Evolutionary conservation across 768 basidiomycete genomes (phyloP).

Genomic region (Chalciporus piperatus): DNA sequence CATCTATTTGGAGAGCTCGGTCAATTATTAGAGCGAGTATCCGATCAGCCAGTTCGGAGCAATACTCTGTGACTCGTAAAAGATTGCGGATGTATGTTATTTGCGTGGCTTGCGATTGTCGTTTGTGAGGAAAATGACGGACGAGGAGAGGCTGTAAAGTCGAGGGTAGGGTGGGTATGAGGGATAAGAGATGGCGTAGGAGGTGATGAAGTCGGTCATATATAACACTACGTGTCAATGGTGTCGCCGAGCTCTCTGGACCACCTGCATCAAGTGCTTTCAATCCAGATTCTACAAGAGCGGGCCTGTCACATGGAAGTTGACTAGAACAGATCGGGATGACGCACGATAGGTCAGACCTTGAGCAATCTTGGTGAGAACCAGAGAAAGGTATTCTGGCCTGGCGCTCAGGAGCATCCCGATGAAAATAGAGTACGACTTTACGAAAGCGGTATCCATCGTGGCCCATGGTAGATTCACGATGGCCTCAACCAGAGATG

Average conservation of each 20-base stretch:
- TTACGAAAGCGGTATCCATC: slow-evolving; percentile 82
- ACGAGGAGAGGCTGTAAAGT: slow-evolving; percentile 83
- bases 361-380: slow-evolving; percentile 77
- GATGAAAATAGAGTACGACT: slow-evolving; percentile 84
- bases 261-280: slow-evolving; percentile 56
- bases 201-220: slow-evolving; percentile 87
- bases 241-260: slow-evolving; percentile 62
- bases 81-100: slow-evolving; percentile 90
- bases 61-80: slow-evolving; percentile 79
- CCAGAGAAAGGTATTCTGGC: slow-evolving; percentile 85
- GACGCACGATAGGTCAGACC: slow-evolving; percentile 88
- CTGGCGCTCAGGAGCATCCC: slow-evolving; percentile 89
- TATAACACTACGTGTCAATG: slow-evolving; percentile 77
- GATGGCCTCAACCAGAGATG: slow-evolving; percentile 80
- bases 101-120: slow-evolving; percentile 76
- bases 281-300: slow-evolving; percentile 61
- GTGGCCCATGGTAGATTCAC: slow-evolving; percentile 89
- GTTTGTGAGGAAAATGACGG: slow-evolving; percentile 89
- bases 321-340: neutral
- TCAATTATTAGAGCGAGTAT: slow-evolving; percentile 87
- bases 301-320: slow-evolving; percentile 5
- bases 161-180: slow-evolving; percentile 89
- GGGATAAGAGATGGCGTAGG: slow-evolving; percentile 79
- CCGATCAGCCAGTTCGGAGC: slow-evolving; percentile 80
- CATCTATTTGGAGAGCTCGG: slow-evolving; percentile 94